A percentile compares a stretch with the other conserved stretches of the same genome.
phyloP scores from a whole-genome alignment of 2,329 filamentous ascomycete genomes.

The Gaeumannomyces sp. region DNA sequence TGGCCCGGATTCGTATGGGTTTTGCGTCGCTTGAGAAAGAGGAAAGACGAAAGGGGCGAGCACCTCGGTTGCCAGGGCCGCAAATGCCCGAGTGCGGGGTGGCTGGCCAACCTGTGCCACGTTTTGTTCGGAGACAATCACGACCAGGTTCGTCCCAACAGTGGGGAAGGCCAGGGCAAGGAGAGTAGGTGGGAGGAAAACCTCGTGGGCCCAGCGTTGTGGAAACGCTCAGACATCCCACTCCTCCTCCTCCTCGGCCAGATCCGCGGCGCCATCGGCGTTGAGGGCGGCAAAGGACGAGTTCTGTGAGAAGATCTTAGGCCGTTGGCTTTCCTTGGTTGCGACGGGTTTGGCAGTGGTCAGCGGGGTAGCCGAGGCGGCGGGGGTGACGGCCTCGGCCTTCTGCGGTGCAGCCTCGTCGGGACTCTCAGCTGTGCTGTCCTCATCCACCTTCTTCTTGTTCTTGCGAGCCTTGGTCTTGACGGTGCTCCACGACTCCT shows the following conservation, averaged over 20 bases:
- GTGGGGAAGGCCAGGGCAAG: not conserved
- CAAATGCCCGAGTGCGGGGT: not conserved
- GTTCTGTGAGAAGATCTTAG: slow-evolving; percentile 31
- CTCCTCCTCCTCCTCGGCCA: slow-evolving; percentile 39
- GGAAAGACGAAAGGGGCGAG: not conserved
- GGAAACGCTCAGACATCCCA: slow-evolving; percentile 39
- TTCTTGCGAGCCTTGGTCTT: slow-evolving; percentile 37
- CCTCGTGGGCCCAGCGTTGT: no score
- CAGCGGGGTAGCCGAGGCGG: slow-evolving; percentile 18
- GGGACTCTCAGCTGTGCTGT: slow-evolving; percentile 21
- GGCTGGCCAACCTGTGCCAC: not conserved
- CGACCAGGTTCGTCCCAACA: no score
- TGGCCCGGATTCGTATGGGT: not conserved
- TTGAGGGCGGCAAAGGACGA: slow-evolving; percentile 45
- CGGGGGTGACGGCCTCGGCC: slow-evolving; percentile 18
- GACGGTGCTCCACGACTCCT: slow-evolving; percentile 55
- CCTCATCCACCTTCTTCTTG: slow-evolving; percentile 32
- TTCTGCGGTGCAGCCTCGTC: slow-evolving; percentile 18
- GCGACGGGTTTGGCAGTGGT: slow-evolving; percentile 12
- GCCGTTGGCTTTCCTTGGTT: slow-evolving; percentile 24
- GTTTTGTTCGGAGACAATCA: not conserved
- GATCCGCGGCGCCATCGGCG: slow-evolving; percentile 32
- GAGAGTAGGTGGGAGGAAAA: not conserved
- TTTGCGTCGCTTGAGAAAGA: not conserved
- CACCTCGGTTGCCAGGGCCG: not conserved